Evolutionary conservation across 2,329 filamentous ascomycete genomes (phyloP), one percentile per base, ranked within the genome.

Genomic region (Piedraia hortae): DNA sequence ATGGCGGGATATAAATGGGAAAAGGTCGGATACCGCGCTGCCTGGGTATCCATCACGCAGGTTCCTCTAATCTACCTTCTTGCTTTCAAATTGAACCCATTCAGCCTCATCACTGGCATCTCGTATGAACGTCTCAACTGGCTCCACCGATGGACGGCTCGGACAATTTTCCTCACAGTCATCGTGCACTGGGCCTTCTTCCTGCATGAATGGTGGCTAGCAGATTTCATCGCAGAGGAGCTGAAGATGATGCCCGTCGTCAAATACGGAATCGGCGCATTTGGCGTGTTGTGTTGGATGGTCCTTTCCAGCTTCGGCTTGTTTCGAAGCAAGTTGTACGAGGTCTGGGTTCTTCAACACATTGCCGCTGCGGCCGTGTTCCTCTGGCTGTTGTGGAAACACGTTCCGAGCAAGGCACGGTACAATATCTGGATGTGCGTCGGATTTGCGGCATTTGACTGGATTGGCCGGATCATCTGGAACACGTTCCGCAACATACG

Each of bases 1-100:
- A 32, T 37, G 26, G 38, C 39, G 23, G 28, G 30, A 6, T 41
- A 40, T 25, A 37, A 36, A 16, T 41, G 36, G 35, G 65, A 71
- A 38, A 60, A 62, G 27, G 58, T 70, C 25, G 66, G 59, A 4
- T 71, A 62, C 38, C 60, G 66, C 25, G 66, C 65, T 31, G 66
- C 62, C 10, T 71, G 66, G 65, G 52, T 69, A 12, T 56, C 60
- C 6, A 46, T 67, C 20, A 61, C 55, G 2, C 66, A 71, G 38
- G 52, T 71, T 18, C 65, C 65, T 0, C 46, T 71, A 10, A 46
- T 70, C 6, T 68, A 62, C 33, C 47, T 71, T 2, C 50, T 41
- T 5, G 37, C 36, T 9, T 35, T 32, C 30, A 41, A 41, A 12
- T 39, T 71, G 8, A 54, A 37, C 22, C 35, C 34, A 18, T 48